Evolutionary conservation across 129 eudicot species (phyloP), one percentile per base, ranked within the genome.

Genomic region (Solidago caesia): DNA sequence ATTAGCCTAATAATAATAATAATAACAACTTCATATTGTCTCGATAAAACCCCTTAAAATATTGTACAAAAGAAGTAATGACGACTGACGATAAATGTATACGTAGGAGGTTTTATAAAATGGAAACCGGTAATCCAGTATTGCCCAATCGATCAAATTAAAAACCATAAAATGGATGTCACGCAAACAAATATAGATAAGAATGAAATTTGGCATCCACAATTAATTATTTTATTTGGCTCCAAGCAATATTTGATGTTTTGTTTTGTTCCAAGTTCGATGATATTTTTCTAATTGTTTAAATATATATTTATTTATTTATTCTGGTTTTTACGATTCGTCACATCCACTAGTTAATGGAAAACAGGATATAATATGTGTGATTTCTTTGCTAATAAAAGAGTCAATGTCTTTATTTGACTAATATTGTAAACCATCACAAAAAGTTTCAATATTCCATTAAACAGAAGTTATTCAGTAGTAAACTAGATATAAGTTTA

Each of bases 171-270:
- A 33, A 33, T 58, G 64, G 21, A 58, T 16, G 33, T 58, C 29
- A 58, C 64, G 27, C 64, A 21, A 58, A 4, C 11, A 33, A 63
- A 5, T 21, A 4, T 5, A 13, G 12, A 63, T 29, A 63, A 15
- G 11, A 65, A 42, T 65, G 53, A 21, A 65, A 65, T 65, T 65
- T 65, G 26, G 26, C 27, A 65, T n/a, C 70, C 70, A 65, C 70
- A 65, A 65, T n/a, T 12, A 12, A 53, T 21, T 14, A 53, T 53
- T 33, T 33, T 33, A 53, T 4, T 53, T 53, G 59, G 59, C 25
- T 53, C 59, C 16, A 53, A 14, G 14, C 16, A 53, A 59, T n/a
- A 8, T 7, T 16, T 16, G 64, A 25, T 59, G 39, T 59, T 59
- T 59, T 7, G 41, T 21, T 59, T 16, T 59, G 4, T 59, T 59